phyloP scores from a whole-genome alignment of 2,329 filamentous ascomycete species.

The Septoria linicola region DNA sequence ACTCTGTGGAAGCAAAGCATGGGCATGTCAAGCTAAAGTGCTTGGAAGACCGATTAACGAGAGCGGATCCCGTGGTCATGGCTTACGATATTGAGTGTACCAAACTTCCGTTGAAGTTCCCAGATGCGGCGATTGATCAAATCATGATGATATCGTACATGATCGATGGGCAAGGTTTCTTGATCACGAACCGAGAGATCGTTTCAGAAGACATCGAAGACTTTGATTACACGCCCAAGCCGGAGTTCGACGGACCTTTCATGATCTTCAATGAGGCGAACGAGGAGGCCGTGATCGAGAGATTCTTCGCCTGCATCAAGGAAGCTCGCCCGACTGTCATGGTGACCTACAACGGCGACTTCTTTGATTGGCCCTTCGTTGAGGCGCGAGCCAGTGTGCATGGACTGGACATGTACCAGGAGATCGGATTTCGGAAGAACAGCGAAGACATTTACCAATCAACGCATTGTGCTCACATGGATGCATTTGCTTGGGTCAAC shows the following conservation, averaged over 20 bases:
- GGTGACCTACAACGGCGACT: constrained; percentile 99
- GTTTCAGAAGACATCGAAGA: constrained; percentile 96
- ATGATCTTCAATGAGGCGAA: constrained; percentile 98
- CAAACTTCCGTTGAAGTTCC: constrained; percentile 93
- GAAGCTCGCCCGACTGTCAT: constrained; percentile 93
- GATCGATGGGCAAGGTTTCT: constrained; percentile 97
- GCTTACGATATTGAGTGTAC: constrained; percentile 99
- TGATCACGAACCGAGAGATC: constrained; percentile 97
- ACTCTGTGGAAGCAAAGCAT: constrained; percentile 90
- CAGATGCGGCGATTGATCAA: constrained; percentile 89
- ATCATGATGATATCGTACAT: constrained; percentile 99
- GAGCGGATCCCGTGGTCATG: constrained; percentile 95
- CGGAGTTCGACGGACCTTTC: constrained; percentile 91
- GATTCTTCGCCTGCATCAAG: constrained; percentile 95
- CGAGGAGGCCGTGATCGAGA: constrained; percentile 80
- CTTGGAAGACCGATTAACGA: constrained; percentile 81
- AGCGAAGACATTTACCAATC: constrained; percentile 95
- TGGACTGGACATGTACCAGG: constrained; percentile 98
- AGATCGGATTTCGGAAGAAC: constrained; percentile 96
- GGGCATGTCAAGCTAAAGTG: constrained; percentile 79
- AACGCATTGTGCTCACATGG: constrained; percentile 96
- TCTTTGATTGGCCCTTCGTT: constrained; percentile 99
- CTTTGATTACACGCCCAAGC: constrained; percentile 97
- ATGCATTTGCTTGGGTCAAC: constrained; percentile 98
- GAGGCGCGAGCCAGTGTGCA: constrained; percentile 89